Conservation (phyloP, 23 red algal genomes). For the Gracilaria vermiculophylla region DNA sequence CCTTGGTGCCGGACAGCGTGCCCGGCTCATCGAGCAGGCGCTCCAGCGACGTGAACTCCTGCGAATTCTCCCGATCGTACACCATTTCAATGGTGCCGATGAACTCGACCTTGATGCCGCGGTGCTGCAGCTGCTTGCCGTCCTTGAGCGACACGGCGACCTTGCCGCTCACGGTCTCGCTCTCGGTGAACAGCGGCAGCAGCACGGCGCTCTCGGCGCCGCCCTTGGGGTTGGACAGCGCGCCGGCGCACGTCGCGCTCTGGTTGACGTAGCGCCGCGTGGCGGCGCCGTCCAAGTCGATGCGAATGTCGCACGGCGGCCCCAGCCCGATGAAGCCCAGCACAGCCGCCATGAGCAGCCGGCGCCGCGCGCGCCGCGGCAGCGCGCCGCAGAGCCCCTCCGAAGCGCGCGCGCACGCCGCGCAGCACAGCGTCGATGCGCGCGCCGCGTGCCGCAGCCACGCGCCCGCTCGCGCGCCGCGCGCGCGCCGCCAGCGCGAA, state of each 20-base stretch:
- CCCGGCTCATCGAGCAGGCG: constrained; percentile 87
- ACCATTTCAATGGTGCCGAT: constrained; percentile 94
- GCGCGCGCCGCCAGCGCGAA: too few relatives aligned
- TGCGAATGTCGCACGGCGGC: constrained; percentile 60
- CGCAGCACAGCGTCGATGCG: too few relatives aligned
- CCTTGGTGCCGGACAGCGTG: constrained; percentile 31
- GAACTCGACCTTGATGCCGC: constrained; percentile 84
- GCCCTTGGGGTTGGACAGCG: not conserved
- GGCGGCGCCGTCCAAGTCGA: constrained; percentile 45
- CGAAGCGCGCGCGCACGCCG: too few relatives aligned
- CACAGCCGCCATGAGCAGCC: constrained; percentile 67
- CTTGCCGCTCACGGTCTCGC: constrained; percentile 81
- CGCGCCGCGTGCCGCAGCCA: too few relatives aligned
- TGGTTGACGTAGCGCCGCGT: constrained; percentile 57
- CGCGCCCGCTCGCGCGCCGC: too few relatives aligned
- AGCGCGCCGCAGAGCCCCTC: too few relatives aligned
- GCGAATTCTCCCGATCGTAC: constrained; percentile 86
- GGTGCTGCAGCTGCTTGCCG: constrained; percentile 68
- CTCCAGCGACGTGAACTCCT: constrained; percentile 86
- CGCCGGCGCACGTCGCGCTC: not conserved
- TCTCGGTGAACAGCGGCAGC: constrained; percentile 79
- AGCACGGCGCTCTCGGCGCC: not conserved
- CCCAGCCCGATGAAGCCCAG: constrained; percentile 80
- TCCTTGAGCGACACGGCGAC: constrained; percentile 69
- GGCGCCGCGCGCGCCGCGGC: not conserved